Evolutionary conservation across 2,329 filamentous ascomycete genomes (phyloP).

Genomic region (Fusarium ambrosium): DNA sequence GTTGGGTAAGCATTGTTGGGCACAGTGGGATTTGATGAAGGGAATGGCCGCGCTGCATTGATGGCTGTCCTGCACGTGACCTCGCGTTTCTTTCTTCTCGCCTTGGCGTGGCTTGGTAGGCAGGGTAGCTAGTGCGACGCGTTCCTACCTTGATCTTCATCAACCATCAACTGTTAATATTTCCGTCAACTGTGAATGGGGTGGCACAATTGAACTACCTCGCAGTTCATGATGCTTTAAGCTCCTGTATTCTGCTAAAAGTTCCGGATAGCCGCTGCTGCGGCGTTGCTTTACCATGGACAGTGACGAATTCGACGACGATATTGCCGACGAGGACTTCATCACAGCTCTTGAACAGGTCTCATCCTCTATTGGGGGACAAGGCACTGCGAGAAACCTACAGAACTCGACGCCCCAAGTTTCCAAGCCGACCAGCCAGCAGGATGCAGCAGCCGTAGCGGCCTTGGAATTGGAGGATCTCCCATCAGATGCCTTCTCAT

Average conservation of each 20-base stretch:
- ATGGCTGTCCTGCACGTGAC: constrained; percentile 24
- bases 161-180: background rate
- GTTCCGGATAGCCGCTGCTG: constrained; percentile 2
- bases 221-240: constrained; percentile 25
- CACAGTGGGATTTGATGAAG: background rate
- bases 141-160: constrained; percentile 8
- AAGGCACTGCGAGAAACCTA: constrained; percentile 10
- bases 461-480: constrained; percentile 65
- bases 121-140: constrained; percentile 17
- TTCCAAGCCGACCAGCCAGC: background rate
- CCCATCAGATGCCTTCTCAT: constrained; percentile 77
- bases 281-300: constrained; percentile 57
- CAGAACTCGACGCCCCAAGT: constrained; percentile 2
- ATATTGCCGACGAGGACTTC: constrained; percentile 75
- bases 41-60: background rate
- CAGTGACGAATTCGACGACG: constrained; percentile 74
- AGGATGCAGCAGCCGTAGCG: constrained; percentile 29
- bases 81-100: constrained; percentile 45
- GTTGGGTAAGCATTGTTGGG: constrained; percentile 9
- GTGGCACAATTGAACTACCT: background rate
- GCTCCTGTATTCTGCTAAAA: background rate
- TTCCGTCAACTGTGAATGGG: constrained; percentile 4
- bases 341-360: constrained; percentile 70
- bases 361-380: constrained; percentile 49
- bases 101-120: constrained; percentile 7